Percentiles rank a stretch among this genome's conserved stretches.
Evolutionary conservation across 1,284 basidiomycete genomes (phyloP).

Genomic region (Ganoderma boninense): DNA sequence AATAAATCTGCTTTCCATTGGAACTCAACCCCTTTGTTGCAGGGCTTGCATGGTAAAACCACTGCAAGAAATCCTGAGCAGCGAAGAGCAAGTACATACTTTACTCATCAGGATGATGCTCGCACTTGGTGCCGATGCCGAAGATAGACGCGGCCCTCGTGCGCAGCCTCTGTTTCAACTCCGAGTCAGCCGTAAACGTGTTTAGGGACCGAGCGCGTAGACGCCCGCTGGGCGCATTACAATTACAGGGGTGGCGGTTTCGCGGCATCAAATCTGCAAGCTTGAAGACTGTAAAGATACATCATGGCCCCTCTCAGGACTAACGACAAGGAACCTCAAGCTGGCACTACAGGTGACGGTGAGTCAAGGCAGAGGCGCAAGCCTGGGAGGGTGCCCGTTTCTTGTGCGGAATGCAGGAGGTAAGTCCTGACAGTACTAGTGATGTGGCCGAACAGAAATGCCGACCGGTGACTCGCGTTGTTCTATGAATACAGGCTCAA

Average conservation of each 20-base stretch:
- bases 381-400: constrained; percentile 64
- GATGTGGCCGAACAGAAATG: constrained; percentile 9
- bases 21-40: not conserved
- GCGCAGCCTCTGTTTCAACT: not conserved
- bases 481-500: constrained; percentile 57
- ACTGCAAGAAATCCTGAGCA: not conserved
- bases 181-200: not conserved
- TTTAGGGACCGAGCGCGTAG: not conserved
- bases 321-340: constrained; percentile 27
- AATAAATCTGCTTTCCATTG: not conserved
- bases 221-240: not conserved
- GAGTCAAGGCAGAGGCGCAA: constrained; percentile 45
- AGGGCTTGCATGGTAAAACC: not conserved
- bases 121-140: not conserved
- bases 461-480: constrained; percentile 11
- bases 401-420: constrained; percentile 77
- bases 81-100: not conserved
- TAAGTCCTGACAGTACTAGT: constrained; percentile 35
- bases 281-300: not conserved
- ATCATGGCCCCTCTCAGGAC: constrained; percentile 30
- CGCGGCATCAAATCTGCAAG: not conserved
- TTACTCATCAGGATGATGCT: not conserved
- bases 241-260: not conserved
- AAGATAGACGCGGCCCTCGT: not conserved
- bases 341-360: constrained; percentile 5